Conservation (phyloP, 768 basidiomycete genomes). For the Lentinula sp. region DNA sequence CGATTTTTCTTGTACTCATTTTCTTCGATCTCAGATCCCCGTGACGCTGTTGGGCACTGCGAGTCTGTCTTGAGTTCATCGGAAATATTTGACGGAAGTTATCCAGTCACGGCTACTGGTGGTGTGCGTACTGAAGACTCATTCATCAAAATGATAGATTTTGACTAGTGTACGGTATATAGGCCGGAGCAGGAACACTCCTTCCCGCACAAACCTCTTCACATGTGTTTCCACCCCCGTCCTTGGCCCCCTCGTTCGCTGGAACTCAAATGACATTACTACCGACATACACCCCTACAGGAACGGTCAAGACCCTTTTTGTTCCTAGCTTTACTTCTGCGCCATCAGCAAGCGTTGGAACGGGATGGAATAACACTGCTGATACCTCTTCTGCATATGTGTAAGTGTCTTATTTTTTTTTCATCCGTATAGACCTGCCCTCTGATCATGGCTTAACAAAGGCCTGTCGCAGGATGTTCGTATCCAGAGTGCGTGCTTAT, state of each 20-base stretch:
- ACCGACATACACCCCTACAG: slow-evolving; percentile 72
- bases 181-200: slow-evolving; percentile 57
- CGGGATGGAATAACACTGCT: slow-evolving; percentile 69
- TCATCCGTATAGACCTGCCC: not conserved
- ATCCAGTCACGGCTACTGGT: slow-evolving; percentile 67
- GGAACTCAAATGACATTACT: slow-evolving; percentile 47
- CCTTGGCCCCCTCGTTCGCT: slow-evolving; percentile 45
- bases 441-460: slow-evolving; percentile 11
- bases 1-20: not conserved
- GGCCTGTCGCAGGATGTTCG: slow-evolving; percentile 53
- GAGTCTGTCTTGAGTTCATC: slow-evolving; percentile 30
- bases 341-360: slow-evolving; percentile 49
- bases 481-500: slow-evolving; percentile 46
- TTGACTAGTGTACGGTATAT: not conserved
- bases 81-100: slow-evolving; percentile 44
- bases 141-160: not conserved
- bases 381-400: slow-evolving; percentile 59
- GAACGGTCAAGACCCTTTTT: slow-evolving; percentile 53
- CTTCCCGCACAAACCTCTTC: slow-evolving; percentile 40
- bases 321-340: slow-evolving; percentile 59
- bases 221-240: slow-evolving; percentile 61
- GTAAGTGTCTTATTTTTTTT: slow-evolving; percentile 20
- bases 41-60: slow-evolving; percentile 41
- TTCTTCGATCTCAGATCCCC: slow-evolving; percentile 27
- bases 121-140: slow-evolving; percentile 28